Evolutionary conservation across 306 rosid genomes (phyloP).

Genomic region (Lotus japonicus): DNA sequence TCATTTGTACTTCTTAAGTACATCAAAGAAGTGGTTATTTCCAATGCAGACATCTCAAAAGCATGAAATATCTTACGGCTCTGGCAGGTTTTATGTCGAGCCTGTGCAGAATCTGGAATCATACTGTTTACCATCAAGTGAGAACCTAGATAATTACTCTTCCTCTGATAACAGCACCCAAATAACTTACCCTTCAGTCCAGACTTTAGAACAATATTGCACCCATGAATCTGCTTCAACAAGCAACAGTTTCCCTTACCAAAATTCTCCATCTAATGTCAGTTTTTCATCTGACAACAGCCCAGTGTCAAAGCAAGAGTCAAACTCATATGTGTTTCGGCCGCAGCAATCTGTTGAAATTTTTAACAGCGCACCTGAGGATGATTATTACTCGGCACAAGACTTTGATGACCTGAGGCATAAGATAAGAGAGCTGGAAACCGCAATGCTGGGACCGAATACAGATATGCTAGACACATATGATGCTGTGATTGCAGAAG

Average conservation of each 20-base stretch:
- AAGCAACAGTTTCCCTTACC: conserved; percentile 50
- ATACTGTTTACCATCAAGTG: conserved; percentile 33
- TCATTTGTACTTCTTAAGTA: not conserved
- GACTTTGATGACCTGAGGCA: conserved; percentile 57
- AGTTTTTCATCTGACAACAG: conserved; percentile 49
- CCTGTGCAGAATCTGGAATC: conserved; percentile 51
- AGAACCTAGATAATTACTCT: conserved; percentile 32
- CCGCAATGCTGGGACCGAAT: conserved; percentile 61
- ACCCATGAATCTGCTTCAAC: conserved; percentile 57
- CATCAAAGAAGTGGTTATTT: not conserved
- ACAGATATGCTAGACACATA: conserved; percentile 32
- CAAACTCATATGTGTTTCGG: conserved; percentile 32
- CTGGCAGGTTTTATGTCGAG: conserved; percentile 37
- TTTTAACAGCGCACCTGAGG: conserved; percentile 43
- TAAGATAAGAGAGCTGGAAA: conserved; percentile 78
- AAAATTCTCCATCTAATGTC: conserved; percentile 52
- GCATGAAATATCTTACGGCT: conserved; percentile 32
- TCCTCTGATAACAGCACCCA: conserved; percentile 49
- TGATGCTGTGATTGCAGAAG: conserved; percentile 21
- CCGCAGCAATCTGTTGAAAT: conserved; percentile 45
- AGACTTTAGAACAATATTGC: conserved; percentile 38
- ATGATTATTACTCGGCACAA: conserved; percentile 45
- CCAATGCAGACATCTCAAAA: conserved; percentile 60
- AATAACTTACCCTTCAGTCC: conserved; percentile 37
- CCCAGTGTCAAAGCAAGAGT: conserved; percentile 56